Conservation (phyloP, 1,284 basidiomycete genomes). For the Apiotrichum akiyoshidainum region DNA sequence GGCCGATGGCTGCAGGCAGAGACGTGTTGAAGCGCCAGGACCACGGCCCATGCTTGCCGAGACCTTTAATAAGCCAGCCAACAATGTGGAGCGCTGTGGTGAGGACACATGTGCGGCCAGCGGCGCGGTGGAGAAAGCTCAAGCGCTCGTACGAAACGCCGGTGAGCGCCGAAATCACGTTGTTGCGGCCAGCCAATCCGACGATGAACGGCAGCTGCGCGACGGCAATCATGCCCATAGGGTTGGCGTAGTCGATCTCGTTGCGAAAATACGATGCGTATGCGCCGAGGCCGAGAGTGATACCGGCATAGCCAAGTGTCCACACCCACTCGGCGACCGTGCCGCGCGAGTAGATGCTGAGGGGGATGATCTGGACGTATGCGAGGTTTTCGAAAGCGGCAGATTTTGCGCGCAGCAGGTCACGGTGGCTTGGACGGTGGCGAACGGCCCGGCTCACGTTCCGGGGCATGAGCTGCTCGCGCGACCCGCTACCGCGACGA, state of each 20-base stretch:
- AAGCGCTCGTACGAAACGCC: conserved; percentile 61
- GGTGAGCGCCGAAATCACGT: conserved; percentile 62
- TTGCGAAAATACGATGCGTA: conserved; percentile 10
- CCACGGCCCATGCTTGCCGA: conserved; percentile 1
- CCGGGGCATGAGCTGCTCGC: neutral
- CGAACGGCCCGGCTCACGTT: too few relatives aligned
- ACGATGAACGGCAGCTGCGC: conserved; percentile 60
- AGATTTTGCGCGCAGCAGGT: conserved; percentile 1
- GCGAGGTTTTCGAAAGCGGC: conserved; percentile 12
- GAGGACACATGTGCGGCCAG: conserved; percentile 32
- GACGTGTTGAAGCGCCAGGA: neutral
- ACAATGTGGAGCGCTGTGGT: conserved; percentile 37
- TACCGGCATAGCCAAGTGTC: conserved; percentile 13
- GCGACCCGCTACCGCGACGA: neutral
- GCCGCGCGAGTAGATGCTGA: conserved; percentile 7
- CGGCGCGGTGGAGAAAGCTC: conserved; percentile 42
- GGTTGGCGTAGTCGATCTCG: conserved; percentile 11
- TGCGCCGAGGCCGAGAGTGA: conserved; percentile 10
- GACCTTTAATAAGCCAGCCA: conserved; percentile 18
- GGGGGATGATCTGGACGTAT: conserved; percentile 18
- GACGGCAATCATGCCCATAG: conserved; percentile 1
- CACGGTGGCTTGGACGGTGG: too few relatives aligned
- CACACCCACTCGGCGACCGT: conserved; percentile 14
- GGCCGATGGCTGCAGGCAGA: conserved; percentile 29
- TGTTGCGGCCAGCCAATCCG: conserved; percentile 64